phyloP scores from a whole-genome alignment of 1,284 basidiomycete genomes.

The Tilletia caries region DNA sequence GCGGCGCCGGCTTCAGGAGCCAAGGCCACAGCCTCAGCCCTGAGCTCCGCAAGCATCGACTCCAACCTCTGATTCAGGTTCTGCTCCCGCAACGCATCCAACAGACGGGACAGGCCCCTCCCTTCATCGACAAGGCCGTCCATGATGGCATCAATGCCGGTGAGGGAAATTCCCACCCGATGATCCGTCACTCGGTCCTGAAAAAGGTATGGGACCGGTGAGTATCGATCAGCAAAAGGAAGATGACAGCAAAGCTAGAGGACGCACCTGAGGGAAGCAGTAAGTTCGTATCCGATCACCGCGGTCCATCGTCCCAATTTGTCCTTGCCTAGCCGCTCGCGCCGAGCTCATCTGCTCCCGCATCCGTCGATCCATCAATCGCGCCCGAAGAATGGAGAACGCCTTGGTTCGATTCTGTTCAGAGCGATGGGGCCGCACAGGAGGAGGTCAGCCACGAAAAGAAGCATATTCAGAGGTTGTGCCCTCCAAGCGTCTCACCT shows the following conservation, averaged over 20 bases:
- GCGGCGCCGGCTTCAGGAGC: conserved; percentile 15
- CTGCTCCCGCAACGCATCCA: conserved; percentile 30
- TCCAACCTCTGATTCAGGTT: conserved; percentile 30
- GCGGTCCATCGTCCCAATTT: conserved; percentile 49
- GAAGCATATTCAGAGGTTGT: not conserved
- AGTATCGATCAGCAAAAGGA: conserved; percentile 3
- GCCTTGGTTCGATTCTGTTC: conserved; percentile 46
- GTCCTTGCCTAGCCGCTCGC: conserved; percentile 35
- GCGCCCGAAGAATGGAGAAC: conserved; percentile 46
- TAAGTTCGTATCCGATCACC: conserved; percentile 50
- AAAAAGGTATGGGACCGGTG: not conserved
- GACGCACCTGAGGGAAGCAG: conserved; percentile 47
- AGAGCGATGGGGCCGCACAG: too few relatives aligned
- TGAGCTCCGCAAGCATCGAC: conserved; percentile 25
- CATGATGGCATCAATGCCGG: conserved; percentile 44
- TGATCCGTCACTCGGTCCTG: conserved; percentile 51
- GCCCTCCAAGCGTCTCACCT: conserved; percentile 59
- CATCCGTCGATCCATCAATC: conserved; percentile 43
- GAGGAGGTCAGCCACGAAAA: not conserved
- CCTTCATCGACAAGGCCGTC: conserved; percentile 40
- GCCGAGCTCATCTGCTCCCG: conserved; percentile 41
- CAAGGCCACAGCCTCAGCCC: not conserved
- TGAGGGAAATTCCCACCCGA: conserved; percentile 41
- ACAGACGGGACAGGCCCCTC: conserved; percentile 35
- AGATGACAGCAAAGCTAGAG: not conserved